Percentiles rank a stretch among this genome's conserved stretches.
Evolutionary conservation across 2,329 filamentous ascomycete genomes (phyloP).

Genomic region (Fusarium coffeatum): DNA sequence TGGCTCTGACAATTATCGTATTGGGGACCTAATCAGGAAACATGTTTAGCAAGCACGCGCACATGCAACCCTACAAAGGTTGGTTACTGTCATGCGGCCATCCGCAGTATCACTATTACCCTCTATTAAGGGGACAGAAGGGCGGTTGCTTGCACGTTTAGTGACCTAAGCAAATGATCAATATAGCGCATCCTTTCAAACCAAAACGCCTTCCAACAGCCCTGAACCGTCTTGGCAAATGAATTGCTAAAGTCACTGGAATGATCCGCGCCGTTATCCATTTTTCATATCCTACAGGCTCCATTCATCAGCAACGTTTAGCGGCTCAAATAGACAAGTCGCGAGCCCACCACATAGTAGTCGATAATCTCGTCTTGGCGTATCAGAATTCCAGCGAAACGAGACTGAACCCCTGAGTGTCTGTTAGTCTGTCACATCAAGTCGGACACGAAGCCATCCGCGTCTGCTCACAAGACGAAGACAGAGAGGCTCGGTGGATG

Average conservation of each 20-base stretch:
- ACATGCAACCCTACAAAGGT: not conserved
- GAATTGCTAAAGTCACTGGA: not conserved
- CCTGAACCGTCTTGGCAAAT: constrained; percentile 20
- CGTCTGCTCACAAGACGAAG: not conserved
- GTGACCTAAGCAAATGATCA: not conserved
- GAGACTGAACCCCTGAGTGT: constrained; percentile 2
- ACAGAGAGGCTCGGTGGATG: not conserved
- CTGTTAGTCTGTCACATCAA: not conserved
- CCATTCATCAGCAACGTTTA: not conserved
- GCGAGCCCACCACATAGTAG: not conserved
- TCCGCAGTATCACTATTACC: not conserved
- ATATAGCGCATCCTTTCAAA: constrained; percentile 25
- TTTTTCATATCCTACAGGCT: constrained; percentile 9
- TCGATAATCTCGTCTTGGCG: constrained; percentile 18
- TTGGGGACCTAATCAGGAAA: not conserved
- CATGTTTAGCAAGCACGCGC: not conserved
- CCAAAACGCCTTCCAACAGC: constrained; percentile 21
- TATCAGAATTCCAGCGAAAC: constrained; percentile 14
- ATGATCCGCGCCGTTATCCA: constrained; percentile 11
- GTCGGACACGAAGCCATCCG: not conserved
- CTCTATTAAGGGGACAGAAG: constrained; percentile 4
- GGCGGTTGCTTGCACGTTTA: constrained; percentile 13
- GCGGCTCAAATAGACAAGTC: constrained; percentile 8
- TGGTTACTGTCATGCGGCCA: not conserved
- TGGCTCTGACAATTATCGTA: constrained; percentile 3